Evolutionary conservation across 345 rosid genomes (phyloP).

Genomic region (Lumnitzera racemosa): DNA sequence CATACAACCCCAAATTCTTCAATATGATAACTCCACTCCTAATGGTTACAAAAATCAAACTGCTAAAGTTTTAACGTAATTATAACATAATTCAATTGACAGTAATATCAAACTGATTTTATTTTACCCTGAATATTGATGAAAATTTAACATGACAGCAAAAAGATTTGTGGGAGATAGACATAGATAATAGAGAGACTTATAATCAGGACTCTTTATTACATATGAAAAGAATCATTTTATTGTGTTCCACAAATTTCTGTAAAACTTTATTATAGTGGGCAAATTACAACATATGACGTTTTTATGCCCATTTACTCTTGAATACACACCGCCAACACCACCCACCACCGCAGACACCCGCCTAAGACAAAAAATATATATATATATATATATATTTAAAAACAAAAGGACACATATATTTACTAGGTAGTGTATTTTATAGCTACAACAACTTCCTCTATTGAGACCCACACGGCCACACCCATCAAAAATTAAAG

Average conservation of each 20-base stretch:
- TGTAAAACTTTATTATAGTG: slow-evolving; percentile 4
- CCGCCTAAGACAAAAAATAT: slow-evolving; percentile 1
- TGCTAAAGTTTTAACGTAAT: too few relatives aligned
- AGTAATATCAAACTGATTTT: too few relatives aligned
- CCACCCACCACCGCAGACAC: slow-evolving; percentile 6
- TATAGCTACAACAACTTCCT: slow-evolving; percentile 7
- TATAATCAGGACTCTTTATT: too few relatives aligned
- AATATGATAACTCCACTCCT: too few relatives aligned
- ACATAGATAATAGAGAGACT: too few relatives aligned
- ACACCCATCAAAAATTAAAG: slow-evolving; percentile 9
- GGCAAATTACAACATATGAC: slow-evolving; percentile 5
- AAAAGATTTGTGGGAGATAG: too few relatives aligned
- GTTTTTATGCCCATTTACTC: background rate
- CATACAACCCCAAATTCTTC: too few relatives aligned
- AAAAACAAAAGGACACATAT: background rate
- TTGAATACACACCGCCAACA: slow-evolving; percentile 10
- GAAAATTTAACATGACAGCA: too few relatives aligned
- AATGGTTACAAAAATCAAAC: too few relatives aligned
- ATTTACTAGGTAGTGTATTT: slow-evolving; percentile 9
- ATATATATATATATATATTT: background rate
- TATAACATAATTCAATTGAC: too few relatives aligned
- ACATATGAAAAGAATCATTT: slow-evolving; percentile 2
- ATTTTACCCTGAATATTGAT: too few relatives aligned
- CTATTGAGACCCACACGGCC: slow-evolving; percentile 4
- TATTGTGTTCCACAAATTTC: slow-evolving; percentile 12